Evolutionary conservation across 1,139 yeast species (phyloP).

Genomic region (Geotrichum fermentans): DNA sequence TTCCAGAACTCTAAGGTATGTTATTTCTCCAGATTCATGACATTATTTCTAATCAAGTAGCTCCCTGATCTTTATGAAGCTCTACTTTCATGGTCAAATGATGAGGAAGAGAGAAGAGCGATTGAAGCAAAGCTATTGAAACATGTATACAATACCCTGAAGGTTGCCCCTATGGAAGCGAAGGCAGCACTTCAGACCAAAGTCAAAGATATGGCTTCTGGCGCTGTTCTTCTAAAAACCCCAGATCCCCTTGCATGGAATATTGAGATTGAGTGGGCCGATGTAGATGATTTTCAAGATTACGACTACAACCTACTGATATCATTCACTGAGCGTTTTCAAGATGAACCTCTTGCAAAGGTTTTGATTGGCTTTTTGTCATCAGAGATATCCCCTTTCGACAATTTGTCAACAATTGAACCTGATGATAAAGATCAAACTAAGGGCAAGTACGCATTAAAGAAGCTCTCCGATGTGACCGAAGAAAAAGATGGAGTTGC

Average conservation of each 20-base stretch:
- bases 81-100: constrained; percentile 52
- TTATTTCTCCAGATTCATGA: constrained; percentile 32
- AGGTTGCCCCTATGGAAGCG: constrained; percentile 43
- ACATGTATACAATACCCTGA: constrained; percentile 53
- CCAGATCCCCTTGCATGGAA: constrained; percentile 67
- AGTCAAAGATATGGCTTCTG: constrained; percentile 58
- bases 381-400: constrained; percentile 66
- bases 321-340: constrained; percentile 54
- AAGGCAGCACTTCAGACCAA: constrained; percentile 43
- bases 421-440: background rate
- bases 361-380: constrained; percentile 42
- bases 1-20: constrained; percentile 47
- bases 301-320: constrained; percentile 48
- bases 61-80: constrained; percentile 52
- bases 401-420: background rate
- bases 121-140: constrained; percentile 58
- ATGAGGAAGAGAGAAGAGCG: constrained; percentile 55
- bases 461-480: constrained; percentile 9
- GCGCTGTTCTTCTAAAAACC: constrained; percentile 64
- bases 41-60: constrained; percentile 38
- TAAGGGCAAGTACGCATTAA: constrained; percentile 16
- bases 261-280: constrained; percentile 70
- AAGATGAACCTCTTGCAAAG: constrained; percentile 58
- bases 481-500: constrained; percentile 21
- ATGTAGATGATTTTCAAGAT: constrained; percentile 47